phyloP scores from a whole-genome alignment of 306 rosid genomes.

The Malus orientalis region DNA sequence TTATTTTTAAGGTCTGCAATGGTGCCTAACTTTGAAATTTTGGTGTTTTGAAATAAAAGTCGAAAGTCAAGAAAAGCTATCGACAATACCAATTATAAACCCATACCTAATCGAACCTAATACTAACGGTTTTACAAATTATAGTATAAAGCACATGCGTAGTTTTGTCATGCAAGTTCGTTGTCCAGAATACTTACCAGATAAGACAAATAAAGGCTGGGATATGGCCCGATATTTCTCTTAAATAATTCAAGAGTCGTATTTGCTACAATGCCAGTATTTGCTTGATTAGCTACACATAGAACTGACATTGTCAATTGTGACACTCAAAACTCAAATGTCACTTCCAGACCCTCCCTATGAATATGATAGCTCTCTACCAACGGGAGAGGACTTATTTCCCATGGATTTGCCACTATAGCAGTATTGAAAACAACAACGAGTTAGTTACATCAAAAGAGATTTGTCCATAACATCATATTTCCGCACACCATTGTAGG shows the following conservation, averaged over 20 bases:
- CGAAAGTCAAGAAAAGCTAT: background rate
- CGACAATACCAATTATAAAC: background rate
- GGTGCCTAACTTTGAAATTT: background rate
- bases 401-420: background rate
- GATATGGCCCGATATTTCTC: background rate
- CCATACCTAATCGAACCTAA: background rate
- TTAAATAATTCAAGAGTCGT: background rate
- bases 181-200: background rate
- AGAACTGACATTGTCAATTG: background rate
- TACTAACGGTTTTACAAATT: too few relatives aligned
- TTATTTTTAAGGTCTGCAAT: background rate
- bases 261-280: background rate
- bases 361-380: background rate
- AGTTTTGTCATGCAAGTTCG: too few relatives aligned
- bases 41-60: background rate
- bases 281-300: background rate
- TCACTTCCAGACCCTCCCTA: background rate
- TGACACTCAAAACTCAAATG: background rate
- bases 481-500: background rate
- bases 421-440: background rate
- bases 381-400: background rate
- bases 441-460: background rate
- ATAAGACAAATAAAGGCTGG: background rate
- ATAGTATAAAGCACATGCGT: too few relatives aligned
- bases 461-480: background rate